Evolutionary conservation across 768 basidiomycete genomes (phyloP).

Genomic region (Kondoa subrosea): DNA sequence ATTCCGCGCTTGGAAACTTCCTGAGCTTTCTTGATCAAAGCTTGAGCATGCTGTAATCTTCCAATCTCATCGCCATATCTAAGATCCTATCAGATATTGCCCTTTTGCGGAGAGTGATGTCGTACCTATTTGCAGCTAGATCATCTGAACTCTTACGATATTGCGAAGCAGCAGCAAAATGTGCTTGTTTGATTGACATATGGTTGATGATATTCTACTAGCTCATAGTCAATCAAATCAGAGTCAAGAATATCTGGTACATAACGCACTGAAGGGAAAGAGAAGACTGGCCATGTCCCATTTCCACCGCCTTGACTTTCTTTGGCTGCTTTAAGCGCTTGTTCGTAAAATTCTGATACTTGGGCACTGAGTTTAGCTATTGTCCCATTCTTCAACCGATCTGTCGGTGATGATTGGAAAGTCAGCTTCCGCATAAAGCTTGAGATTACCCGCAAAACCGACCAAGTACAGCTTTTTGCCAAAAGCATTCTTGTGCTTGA

Average conservation of each 20-base stretch:
- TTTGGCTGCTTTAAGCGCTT: conserved; percentile 22
- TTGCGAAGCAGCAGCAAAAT: conserved; percentile 79
- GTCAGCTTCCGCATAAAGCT: not conserved
- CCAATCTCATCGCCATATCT: conserved; percentile 82
- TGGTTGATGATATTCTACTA: conserved; percentile 49
- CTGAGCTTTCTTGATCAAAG: conserved; percentile 51
- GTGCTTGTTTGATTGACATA: conserved; percentile 59
- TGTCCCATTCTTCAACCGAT: conserved; percentile 60
- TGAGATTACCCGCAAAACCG: conserved; percentile 14
- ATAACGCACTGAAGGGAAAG: conserved; percentile 29
- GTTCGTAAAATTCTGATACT: conserved; percentile 50
- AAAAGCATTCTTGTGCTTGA: conserved; percentile 90
- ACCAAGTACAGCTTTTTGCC: conserved; percentile 83
- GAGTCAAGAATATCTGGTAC: not conserved
- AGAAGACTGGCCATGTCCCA: conserved; percentile 11
- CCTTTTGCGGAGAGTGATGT: conserved; percentile 28
- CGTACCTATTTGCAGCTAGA: conserved; percentile 42
- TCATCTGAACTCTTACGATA: conserved; percentile 80
- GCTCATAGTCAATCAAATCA: not conserved
- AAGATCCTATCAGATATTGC: too few relatives aligned
- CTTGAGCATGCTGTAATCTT: conserved; percentile 52
- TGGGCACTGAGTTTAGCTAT: conserved; percentile 66
- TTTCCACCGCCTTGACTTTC: conserved; percentile 11
- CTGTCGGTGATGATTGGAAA: conserved; percentile 32
- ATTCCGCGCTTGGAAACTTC: conserved; percentile 49